Base-by-base conservation (phyloP, 345 rosid genomes). In the Hibiscus syriacus region DNA sequence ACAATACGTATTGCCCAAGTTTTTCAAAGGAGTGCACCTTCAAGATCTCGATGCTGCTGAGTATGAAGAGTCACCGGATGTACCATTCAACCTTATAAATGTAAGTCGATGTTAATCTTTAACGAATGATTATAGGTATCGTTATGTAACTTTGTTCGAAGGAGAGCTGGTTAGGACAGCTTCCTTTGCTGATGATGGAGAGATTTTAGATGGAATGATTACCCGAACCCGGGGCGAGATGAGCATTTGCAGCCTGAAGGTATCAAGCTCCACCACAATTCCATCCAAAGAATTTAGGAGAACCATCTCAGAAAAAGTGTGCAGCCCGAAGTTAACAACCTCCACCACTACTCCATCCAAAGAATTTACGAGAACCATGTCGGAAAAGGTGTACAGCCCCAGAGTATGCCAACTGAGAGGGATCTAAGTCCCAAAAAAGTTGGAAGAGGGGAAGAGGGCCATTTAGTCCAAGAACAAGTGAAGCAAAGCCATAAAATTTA, bases 11-110 rank as follows among this genome's bases (percentile, higher is more conserved):
- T 77, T 93, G 74, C 94, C 98, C 23, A 87, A 74, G 79, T 83
- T 89, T 77, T 90, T n/a, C n/a, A n/a, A n/a, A n/a, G n/a, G n/a
- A n/a, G n/a, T n/a, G n/a, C n/a, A n/a, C n/a, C n/a, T n/a, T 93
- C 97, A 87, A 71, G 97, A 89, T 66, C 71, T 93, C 76, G 98
- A 93, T 69, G 98, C 94, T 23, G 88, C 97, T 5, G 96, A 88
- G 69, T 93, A 90, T 73, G 97, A 90, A 79, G 98, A 93, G 77
- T 85, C 85, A 17, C 89, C 97, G 10, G 92, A 91, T 43, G 75
- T 87, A 64, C 26, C 26, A 9, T 20, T 50, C 55, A 50, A 19
- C 26, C 55, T 50, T 50, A 2, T 20, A 50, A 50, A 12, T 2
- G 26, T 50, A 50, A 50, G 55, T 73, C 67, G 6, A 26, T 19